Evolutionary conservation across 2,329 filamentous ascomycete genomes (phyloP), one percentile per base, ranked within the genome.

Genomic region (Ophiostoma australiae): DNA sequence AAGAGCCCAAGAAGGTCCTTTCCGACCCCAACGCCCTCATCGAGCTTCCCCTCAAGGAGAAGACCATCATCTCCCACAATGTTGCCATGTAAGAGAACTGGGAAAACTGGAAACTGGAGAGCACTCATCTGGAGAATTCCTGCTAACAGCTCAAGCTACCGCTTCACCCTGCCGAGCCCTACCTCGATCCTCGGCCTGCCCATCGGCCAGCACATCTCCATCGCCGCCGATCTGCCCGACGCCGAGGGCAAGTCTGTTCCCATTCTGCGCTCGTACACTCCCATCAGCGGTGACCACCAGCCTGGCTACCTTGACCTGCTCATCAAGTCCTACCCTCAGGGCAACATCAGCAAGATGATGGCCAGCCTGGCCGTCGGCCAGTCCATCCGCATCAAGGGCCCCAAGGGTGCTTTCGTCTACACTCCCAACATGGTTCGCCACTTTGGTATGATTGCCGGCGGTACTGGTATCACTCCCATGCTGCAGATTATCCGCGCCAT

Each of bases 391-490:
- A 90, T 98, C 77, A 90, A 88, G 77, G 95, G 95, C 11, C 95
- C 95, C 81, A 98, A 98, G 87, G 95, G 95, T 76, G 94, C 94
- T 76, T 97, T 99, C 86, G 92, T 97, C 74, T 99, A 99, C 84
- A 92, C 90, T 23, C 93, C 94, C 76, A 97, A 97, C 85, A 94
- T 99, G 91, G 92, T 94, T 76, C 90, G 92, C 75, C 92, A 92
- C 82, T 97, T 99, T 76, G 95, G 94, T 79, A 99, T 99, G 95
- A 92, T 99, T 79, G 93, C 95, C 74, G 95, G 95, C 76, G 95
- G 95, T 75, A 98, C 95, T 44, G 95, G 95, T 76, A 98, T 99
- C 80, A 98, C 95, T 11, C 95, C 95, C 73, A 99, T 99, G 95
- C 87, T 98, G 74, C 95, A 99, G 84, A 89, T 99, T 77, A 89